A percentile compares a stretch with the other conserved stretches of the same genome.
These are phyloP conservation scores for Pichia exigua DNA, from an alignment of 805 yeast genomes.

Conservation along the genomic window DNA sequence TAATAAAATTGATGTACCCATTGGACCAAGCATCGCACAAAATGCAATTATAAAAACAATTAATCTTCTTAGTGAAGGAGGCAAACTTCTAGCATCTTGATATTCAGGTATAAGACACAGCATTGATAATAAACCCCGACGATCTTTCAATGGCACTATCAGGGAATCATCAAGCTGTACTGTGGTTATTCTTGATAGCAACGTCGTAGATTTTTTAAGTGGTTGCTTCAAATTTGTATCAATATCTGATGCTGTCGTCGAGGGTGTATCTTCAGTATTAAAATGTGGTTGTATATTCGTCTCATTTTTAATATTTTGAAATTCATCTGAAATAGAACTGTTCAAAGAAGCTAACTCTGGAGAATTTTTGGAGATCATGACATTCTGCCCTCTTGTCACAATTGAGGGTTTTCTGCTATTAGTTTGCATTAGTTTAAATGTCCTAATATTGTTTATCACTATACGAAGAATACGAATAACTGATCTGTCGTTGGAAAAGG, in stretches of 20 bases:
- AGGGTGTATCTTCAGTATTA: neutral
- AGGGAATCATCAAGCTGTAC: constrained; percentile 20
- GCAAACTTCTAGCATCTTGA: constrained; percentile 61
- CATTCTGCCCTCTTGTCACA: constrained; percentile 2
- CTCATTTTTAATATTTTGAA: neutral
- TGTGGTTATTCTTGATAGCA: constrained; percentile 13
- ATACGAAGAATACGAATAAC: too few species aligned
- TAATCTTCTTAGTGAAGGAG: constrained; percentile 38
- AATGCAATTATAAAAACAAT: constrained; percentile 60
- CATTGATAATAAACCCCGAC: constrained; percentile 53
- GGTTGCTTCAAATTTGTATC: neutral
- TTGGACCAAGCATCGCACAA: constrained; percentile 77
- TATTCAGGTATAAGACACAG: constrained; percentile 60
- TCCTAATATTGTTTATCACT: too few species aligned
- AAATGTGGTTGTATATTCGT: neutral
- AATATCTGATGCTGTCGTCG: neutral
- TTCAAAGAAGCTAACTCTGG: constrained; percentile 2
- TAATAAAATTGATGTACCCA: constrained; percentile 78
- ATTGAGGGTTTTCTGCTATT: constrained; percentile 8
- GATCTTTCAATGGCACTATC: constrained; percentile 31
- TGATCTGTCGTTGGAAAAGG: too few species aligned
- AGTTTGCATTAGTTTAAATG: neutral
- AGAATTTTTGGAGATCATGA: neutral
- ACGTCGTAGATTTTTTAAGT: constrained; percentile 6
- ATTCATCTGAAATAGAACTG: neutral